Evolutionary conservation across 441 rosid species (phyloP), one percentile per base, ranked within the genome.

Genomic region (Biscutella laevigata): DNA sequence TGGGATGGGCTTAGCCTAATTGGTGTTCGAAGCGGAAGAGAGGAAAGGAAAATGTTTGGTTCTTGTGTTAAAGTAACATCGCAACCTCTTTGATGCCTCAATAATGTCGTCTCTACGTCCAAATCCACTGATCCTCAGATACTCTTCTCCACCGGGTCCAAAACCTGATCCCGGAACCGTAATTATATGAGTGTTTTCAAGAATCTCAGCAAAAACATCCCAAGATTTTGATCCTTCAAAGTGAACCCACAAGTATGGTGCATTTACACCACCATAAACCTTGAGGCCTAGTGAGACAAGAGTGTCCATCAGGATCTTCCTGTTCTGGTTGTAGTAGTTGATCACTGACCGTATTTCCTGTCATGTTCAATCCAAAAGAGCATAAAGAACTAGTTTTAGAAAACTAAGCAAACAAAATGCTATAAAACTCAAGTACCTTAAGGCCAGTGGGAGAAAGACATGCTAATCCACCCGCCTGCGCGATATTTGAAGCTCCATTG

Each of bases 391-490:
- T n/a, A n/a, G n/a, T n/a, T n/a, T n/a, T n/a, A n/a, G n/a, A n/a
- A n/a, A n/a, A n/a, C n/a, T n/a, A n/a, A n/a, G n/a, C n/a, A n/a
- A n/a, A n/a, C n/a, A n/a, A n/a, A n/a, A n/a, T n/a, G n/a, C 4
- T 22, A 53, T 6, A 28, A 14, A 13, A 1, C 7, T 28, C 5
- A 15, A 10, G 17, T 64, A 76, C 91, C 77, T 42, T 61, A 36
- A 74, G 74, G 46, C 87, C 85, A 39, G 48, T 59, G 0, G 78
- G 16, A 24, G 89, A 76, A 61, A 85, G 89, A 16, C 89, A 78
- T n/a, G 83, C 77, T 7, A 84, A 48, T 16, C 89, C 89, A 48
- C 89, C 85, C 0, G 80, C 82, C 43, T 85, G 89, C 6, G 86
- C 70, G 10, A 85, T 78, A 48, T 67, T 82, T 6, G 94, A 85